A percentile compares a stretch with the other conserved stretches of the same genome.
phyloP scores from a whole-genome alignment of 192 early-diverging fungal genomes.

The Coemansia sp. region DNA sequence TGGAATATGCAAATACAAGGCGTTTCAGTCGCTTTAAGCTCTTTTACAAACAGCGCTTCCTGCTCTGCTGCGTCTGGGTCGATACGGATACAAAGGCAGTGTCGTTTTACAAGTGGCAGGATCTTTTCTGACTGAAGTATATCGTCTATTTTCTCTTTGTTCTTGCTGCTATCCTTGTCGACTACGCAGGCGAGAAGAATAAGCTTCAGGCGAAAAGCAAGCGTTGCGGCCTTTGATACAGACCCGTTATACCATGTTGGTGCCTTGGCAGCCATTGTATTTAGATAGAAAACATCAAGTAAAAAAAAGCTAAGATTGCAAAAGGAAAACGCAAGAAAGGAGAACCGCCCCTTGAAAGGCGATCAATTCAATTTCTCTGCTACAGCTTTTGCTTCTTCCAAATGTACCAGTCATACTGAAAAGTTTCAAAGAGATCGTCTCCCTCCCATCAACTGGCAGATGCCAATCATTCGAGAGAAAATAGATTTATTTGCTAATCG shows the following conservation, averaged over 20 bases:
- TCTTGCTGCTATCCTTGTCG: background rate
- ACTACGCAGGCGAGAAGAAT: constrained; percentile 2
- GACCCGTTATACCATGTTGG: background rate
- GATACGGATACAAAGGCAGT: constrained; percentile 7
- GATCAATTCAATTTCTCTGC: too few species aligned
- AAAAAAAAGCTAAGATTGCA: background rate
- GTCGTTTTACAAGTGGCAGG: background rate
- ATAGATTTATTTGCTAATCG: background rate
- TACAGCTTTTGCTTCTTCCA: too few species aligned
- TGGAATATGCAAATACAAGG: constrained; percentile 8
- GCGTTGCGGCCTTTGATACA: background rate
- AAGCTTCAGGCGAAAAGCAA: background rate
- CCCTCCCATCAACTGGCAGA: background rate
- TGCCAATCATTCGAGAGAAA: background rate
- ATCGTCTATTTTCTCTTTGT: background rate
- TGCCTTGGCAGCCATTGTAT: background rate
- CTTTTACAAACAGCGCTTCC: constrained; percentile 1
- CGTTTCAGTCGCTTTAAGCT: background rate
- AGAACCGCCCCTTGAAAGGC: background rate
- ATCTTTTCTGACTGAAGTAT: background rate
- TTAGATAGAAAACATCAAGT: background rate
- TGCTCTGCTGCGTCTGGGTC: background rate
- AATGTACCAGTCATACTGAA: too few species aligned
- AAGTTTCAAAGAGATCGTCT: background rate
- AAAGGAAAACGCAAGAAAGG: background rate